Evolutionary conservation across 139 green algal species (phyloP), one percentile per base, ranked within the genome.

Genomic region (Tetraselmis striata): DNA sequence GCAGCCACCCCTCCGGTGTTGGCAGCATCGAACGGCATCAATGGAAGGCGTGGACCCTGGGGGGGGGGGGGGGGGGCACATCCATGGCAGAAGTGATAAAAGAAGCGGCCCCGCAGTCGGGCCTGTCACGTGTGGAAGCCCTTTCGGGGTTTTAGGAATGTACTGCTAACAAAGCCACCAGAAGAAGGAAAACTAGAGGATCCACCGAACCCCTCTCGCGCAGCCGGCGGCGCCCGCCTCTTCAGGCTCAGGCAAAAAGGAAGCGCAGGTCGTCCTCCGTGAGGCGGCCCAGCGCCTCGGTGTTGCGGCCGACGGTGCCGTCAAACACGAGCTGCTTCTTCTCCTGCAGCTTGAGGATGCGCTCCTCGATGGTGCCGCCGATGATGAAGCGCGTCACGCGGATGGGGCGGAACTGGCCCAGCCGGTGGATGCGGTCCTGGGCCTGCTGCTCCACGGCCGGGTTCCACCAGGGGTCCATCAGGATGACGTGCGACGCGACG

Each of bases 261-360:
- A 98, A 98, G 45, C 87, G 83, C 77, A 98, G 86, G 85, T 98
- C 95, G 59, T 98, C 95, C 85, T 95, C 92, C 30, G 94, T 97
- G 23, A 98, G 88, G n/a, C 87, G 81, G 0, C 89, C 93, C 67
- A 98, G 88, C 0, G 93, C 92, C 79, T 92, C 91, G 23, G 86
- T 82, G 77, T 97, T 93, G 0, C 89, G 84, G 25, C 95, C 95
- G 26, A 98, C 93, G 0, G 94, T 98, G 28, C 90, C 93, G 85
- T 98, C 92, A 86, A 98, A 98, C 29, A 98, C 87, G 0, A 94
- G 85, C 84, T 92, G 90, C 91, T 97, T 97, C 90, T 97, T 96
- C 82, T 96, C 87, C 81, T 91, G 95, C 82, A 98, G 88, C 90
- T 97, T 97, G 23, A 98, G 84, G 82, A 98, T 98, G 83, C 95